These are phyloP conservation scores for Corrigiola litoralis DNA, from an alignment of 179 eudicot species.

Conservation along the genomic window DNA sequence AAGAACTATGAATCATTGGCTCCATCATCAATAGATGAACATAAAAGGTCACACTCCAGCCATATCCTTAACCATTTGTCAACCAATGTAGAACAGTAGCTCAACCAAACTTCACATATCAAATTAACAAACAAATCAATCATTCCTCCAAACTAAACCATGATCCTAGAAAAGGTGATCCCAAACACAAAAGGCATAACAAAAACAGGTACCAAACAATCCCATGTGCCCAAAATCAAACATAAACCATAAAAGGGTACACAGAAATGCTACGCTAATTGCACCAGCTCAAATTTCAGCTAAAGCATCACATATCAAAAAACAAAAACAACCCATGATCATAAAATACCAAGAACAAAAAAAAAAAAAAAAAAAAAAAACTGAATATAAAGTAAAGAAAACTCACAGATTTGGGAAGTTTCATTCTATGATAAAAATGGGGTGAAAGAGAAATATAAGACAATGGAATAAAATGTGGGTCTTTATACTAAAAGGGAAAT, in stretches of 20 bases:
- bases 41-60: no score
- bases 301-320: background rate
- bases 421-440: constrained; percentile 11
- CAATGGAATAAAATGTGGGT: background rate
- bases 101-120: no score
- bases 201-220: no score
- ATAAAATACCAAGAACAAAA: background rate
- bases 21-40: no score
- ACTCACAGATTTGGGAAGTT: constrained; percentile 33
- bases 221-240: background rate
- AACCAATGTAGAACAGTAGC: no score
- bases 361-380: background rate
- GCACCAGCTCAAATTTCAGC: background rate
- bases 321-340: background rate
- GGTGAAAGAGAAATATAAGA: background rate
- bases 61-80: no score
- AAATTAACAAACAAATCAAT: no score
- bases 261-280: background rate
- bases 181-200: background rate
- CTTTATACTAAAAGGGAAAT: background rate
- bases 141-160: no score
- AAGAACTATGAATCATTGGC: no score
- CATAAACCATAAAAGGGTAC: constrained; percentile 4
- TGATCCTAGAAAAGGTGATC: no score
- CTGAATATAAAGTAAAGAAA: background rate